Percentiles rank a stretch among this genome's conserved stretches.
Conservation (phyloP, 1,139 yeast species). For the Sugiyamaella castrensis region DNA sequence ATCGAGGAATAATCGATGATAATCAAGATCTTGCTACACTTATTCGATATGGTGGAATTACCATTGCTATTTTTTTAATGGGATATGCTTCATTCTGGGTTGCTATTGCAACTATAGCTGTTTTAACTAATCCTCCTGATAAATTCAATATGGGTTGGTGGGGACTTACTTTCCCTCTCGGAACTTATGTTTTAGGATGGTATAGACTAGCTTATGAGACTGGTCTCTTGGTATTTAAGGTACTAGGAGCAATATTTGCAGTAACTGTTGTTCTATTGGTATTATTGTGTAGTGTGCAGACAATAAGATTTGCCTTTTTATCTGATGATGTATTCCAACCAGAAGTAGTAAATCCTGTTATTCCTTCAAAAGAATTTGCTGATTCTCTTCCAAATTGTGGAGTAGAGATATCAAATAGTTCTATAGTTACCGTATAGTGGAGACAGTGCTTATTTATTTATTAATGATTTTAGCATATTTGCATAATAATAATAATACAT, state of each 20-base stretch:
- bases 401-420: too few species aligned
- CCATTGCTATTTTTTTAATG: constrained; percentile 48
- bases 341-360: too few species aligned
- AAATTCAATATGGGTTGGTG: constrained; percentile 66
- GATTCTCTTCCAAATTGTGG: too few species aligned
- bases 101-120: constrained; percentile 43
- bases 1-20: constrained; percentile 10
- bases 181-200: constrained; percentile 71
- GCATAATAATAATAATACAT: not conserved
- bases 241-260: constrained; percentile 61
- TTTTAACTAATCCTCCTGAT: constrained; percentile 38
- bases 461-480: too few species aligned
- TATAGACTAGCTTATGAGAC: constrained; percentile 47
- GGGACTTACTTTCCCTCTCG: constrained; percentile 89
- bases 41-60: constrained; percentile 23
- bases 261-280: constrained; percentile 43
- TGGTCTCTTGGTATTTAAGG: constrained; percentile 53
- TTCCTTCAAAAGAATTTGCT: too few species aligned
- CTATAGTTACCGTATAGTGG: too few species aligned
- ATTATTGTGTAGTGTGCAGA: constrained; percentile 40
- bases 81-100: constrained; percentile 66
- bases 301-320: constrained; percentile 20
- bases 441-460: too few species aligned
- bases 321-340: too few species aligned
- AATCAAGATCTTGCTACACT: constrained; percentile 10